These are phyloP conservation scores for Ophiostoma tasmaniense DNA, from an alignment of 2,329 filamentous ascomycete genomes.

Conservation along the genomic window DNA sequence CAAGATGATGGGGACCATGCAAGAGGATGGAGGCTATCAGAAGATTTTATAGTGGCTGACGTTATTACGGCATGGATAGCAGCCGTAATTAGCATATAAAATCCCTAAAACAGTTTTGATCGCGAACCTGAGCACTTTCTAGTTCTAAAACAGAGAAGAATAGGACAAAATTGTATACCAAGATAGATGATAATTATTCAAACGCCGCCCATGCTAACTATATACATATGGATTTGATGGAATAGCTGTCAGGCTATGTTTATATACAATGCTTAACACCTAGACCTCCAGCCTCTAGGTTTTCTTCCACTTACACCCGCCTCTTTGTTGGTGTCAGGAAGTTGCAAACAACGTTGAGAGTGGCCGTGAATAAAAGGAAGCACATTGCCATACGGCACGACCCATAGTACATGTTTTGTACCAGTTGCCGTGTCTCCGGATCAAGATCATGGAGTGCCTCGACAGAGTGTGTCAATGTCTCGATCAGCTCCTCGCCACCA, in stretches of 20 bases:
- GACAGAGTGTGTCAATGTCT: conserved; percentile 15
- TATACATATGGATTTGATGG: background rate
- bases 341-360: conserved; percentile 9
- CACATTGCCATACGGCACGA: conserved; percentile 16
- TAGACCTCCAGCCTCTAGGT: background rate
- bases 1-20: background rate
- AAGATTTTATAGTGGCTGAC: background rate
- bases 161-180: background rate
- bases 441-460: conserved; percentile 15
- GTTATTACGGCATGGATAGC: background rate
- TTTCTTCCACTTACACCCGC: background rate
- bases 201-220: background rate
- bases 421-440: conserved; percentile 1
- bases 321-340: conserved; percentile 2
- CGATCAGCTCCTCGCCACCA: conserved; percentile 11
- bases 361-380: conserved; percentile 13
- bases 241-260: background rate
- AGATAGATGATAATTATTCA: background rate
- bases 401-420: conserved; percentile 16
- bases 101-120: too few species aligned
- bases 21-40: background rate
- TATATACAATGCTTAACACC: background rate
- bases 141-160: too few species aligned
- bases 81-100: too few species aligned
- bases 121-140: too few species aligned